phyloP scores from a whole-genome alignment of 495 filamentous ascomycete genomes.

The Emericellopsis terricola region DNA sequence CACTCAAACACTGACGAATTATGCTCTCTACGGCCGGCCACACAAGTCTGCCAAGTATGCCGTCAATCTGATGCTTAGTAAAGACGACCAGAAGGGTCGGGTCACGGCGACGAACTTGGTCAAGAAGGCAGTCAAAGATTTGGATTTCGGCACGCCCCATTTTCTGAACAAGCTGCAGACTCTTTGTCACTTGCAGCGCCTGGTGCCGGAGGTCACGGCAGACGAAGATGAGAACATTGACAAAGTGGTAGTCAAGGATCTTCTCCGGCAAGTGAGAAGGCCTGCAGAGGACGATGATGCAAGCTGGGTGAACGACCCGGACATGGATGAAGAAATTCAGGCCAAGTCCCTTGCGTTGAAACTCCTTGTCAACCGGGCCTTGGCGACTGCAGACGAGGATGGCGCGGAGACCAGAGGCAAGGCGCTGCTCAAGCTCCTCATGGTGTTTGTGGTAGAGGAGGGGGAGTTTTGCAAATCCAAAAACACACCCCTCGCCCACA shows the following conservation, averaged over 20 bases:
- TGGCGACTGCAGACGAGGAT: constrained; percentile 39
- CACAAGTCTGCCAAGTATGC: constrained; percentile 82
- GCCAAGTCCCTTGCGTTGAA: constrained; percentile 83
- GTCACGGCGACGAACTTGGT: constrained; percentile 65
- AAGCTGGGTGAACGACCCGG: constrained; percentile 50
- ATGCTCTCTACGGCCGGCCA: constrained; percentile 65
- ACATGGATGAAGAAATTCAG: constrained; percentile 59
- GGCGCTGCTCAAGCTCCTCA: constrained; percentile 61
- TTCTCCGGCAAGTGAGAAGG: constrained; percentile 52
- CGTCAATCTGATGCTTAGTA: constrained; percentile 70
- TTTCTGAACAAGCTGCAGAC: constrained; percentile 77
- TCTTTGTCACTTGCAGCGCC: constrained; percentile 64
- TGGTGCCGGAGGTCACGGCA: constrained; percentile 55
- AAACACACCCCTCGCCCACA: constrained; percentile 57
- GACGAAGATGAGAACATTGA: constrained; percentile 59
- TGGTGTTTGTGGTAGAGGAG: constrained; percentile 48
- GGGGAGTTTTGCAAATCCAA: constrained; percentile 64
- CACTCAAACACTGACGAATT: constrained; percentile 56
- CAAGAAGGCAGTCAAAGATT: constrained; percentile 52
- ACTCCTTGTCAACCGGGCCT: constrained; percentile 71
- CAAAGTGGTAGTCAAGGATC: constrained; percentile 56
- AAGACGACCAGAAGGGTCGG: constrained; percentile 67
- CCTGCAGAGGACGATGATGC: constrained; percentile 28
- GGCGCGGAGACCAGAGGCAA: constrained; percentile 44
- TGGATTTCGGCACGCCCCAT: constrained; percentile 52